Evolutionary conservation across 495 filamentous ascomycete species (phyloP), one percentile per base, ranked within the genome.

Genomic region (Aspergillus homomorphus): DNA sequence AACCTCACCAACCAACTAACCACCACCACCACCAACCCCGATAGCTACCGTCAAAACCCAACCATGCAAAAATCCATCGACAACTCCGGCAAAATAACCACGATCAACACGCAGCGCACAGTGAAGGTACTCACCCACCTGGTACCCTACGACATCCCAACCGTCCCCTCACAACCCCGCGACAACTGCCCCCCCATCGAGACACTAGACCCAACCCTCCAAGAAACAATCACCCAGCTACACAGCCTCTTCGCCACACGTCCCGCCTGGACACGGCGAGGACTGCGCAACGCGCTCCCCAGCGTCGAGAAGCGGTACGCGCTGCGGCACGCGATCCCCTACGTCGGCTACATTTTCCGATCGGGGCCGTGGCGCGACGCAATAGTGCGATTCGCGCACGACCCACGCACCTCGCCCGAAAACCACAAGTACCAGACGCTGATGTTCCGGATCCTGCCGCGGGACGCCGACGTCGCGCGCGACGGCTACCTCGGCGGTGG

Each of bases 321-420:
- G 12, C 76, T 91, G 22, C 84, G 86, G 65, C 72, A 84, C 58
- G 83, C 87, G 48, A 71, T 88, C 30, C 86, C 87, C 57, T 90
- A 95, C 62, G 84, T 89, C 1, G 92, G 87, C 8, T 98, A 96
- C 73, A 86, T 89, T 73, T 96, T 96, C 79, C 84, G 84, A 49
- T 87, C 86, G 6, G 94, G 94, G 0, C 94, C 94, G 0, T 98
- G 90, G 88, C 83, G 90, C 50, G 92, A 98, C 68, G 85, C 89
- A 15, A 81, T 96, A 56, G 81, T 97, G 58, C 82, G 80, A 53
- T 90, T 90, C 62, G 95, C 94, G 12, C 65, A 96, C 23, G 95
- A 98, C 66, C 94, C 94, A 0, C 83, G 95, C 50, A 75, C 71
- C 7, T 87, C 90, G 53, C 84, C 87, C 0, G 80, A 84, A 18